Base-by-base conservation (phyloP, 2,329 filamentous ascomycete species). In the Cercospora citrullina region DNA sequence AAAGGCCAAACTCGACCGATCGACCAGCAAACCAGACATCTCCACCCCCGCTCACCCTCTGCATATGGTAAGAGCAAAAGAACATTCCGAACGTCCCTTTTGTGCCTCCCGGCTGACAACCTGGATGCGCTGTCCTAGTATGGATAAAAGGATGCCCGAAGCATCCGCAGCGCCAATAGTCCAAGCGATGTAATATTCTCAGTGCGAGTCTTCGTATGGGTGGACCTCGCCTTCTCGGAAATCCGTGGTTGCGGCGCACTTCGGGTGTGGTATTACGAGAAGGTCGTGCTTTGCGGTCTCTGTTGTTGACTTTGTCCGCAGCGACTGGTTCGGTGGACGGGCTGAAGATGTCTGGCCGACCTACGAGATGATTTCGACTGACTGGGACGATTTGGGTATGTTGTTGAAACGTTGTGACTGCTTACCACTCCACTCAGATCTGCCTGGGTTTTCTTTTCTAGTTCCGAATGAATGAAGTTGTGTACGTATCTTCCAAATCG, bases 1-100 rank as follows among this genome's bases (percentile, higher is more conserved):
- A 59, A 59, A 59, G 55, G 55, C 55, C 55, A 59, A 36, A 36
- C 55, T 4, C 55, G 55, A 59, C 55, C 55, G 55, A 59, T 12
- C 55, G 55, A 36, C 28, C 30, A 59, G 18, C 55, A 59, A 18
- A 21, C 55, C 28, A 12, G 55, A 59, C 55, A 59, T 8, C 55
- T 59, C 30, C 26, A 6, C 21, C 45, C 31, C 3, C 45, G 45
- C 42, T 48, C 55, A 33, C 55, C 55, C 55, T 59, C 31, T 59
- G 55, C 55, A 59, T 31, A 6, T 59, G 55, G 8, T 59, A 59
- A 59, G 55, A 30, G n/a, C 31, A 21, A 33, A 36, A 59, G 31
- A 31, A 31, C 10, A 53, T 18, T 10, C 10, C 28, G 28, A 59
- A 31, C 18, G 28, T 31, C 26, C 55, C 42, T 23, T 23, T 23